Evolutionary conservation across 148 eudicot species (phyloP), one percentile per base, ranked within the genome.

Genomic region (Persicaria tinctoria): DNA sequence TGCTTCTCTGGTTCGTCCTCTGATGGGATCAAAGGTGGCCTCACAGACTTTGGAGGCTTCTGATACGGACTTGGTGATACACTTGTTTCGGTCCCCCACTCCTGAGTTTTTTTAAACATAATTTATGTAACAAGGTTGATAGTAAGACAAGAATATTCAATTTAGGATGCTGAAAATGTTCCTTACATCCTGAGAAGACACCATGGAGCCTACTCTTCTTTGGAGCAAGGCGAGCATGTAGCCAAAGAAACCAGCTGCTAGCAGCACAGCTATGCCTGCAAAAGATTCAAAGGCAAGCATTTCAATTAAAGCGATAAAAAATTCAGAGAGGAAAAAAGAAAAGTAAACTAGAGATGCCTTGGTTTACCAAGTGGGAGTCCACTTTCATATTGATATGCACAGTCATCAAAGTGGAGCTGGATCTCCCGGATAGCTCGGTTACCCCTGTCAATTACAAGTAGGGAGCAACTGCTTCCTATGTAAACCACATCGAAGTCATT

Each of bases 381-480:
- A 84, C 86, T 95, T 75, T 84, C 97, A 54, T 95, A 95, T 79
- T 95, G 97, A 83, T 95, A 92, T 84, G 97, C 99, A 84, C 99
- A 95, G 63, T 95, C 99, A 59, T 95, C 97, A 78, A 95, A 92
- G 78, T 88, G 87, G 77, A 95, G 92, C 75, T 90, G 99, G 76
- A 95, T 95, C 84, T 95, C 99, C 68, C 97, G 79, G 54, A 94
- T 92, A 1, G 97, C 97, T 73, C 89, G 86, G 83, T 90, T 92
- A 53, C 98, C 98, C 71, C 96, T 86, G 77, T 95, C 99, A 73
- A 92, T 90, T 68, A 95, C 97, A 73, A 95, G 85, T 74, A 95
- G 86, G n/a, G 99, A 95, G 79, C 99, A 95, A 77, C 99, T 95
- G 79, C 99, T 95, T 82, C 97, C 99, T 48, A 90, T 82, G 79